Conservation (phyloP, 345 rosid genomes). For the Moricandia moricandioides region DNA sequence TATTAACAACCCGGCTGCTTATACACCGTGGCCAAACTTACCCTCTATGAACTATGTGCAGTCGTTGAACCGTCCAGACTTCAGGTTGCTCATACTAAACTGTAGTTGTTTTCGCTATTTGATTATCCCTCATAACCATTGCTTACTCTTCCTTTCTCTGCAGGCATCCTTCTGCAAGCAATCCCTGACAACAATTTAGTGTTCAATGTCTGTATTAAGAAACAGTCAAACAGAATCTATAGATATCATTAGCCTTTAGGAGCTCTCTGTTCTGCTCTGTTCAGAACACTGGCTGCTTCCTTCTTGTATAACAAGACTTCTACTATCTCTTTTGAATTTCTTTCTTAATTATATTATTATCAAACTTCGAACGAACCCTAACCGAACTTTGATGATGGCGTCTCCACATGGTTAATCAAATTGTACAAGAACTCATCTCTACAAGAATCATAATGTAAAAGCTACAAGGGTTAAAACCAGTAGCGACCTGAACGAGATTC, state of each 20-base stretch:
- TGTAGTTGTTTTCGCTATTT: not conserved
- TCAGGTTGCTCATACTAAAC: conserved; percentile 50
- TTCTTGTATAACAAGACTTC: conserved; percentile 36
- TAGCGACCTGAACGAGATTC: too few species aligned
- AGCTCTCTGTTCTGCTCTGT: conserved; percentile 25
- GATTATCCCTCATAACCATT: not conserved
- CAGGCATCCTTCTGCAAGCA: conserved; percentile 59
- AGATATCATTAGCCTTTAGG: conserved; percentile 29
- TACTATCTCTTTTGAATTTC: not conserved
- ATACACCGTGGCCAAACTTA: conserved; percentile 66
- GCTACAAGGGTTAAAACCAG: too few species aligned
- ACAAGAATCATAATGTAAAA: too few species aligned
- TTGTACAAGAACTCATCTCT: too few species aligned
- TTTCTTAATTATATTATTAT: not conserved
- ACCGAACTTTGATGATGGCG: not conserved
- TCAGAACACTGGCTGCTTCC: conserved; percentile 28
- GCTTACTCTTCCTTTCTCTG: not conserved
- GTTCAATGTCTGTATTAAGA: conserved; percentile 27
- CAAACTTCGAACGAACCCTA: not conserved
- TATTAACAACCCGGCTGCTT: conserved; percentile 48
- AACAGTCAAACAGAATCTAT: conserved; percentile 19
- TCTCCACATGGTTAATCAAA: not conserved
- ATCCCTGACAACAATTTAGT: conserved; percentile 58
- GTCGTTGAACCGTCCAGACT: conserved; percentile 64
- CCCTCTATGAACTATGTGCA: conserved; percentile 73